These are phyloP conservation scores for Aspergillus sp. DNA, from an alignment of 2,329 filamentous ascomycete genomes.

Conservation along the genomic window DNA sequence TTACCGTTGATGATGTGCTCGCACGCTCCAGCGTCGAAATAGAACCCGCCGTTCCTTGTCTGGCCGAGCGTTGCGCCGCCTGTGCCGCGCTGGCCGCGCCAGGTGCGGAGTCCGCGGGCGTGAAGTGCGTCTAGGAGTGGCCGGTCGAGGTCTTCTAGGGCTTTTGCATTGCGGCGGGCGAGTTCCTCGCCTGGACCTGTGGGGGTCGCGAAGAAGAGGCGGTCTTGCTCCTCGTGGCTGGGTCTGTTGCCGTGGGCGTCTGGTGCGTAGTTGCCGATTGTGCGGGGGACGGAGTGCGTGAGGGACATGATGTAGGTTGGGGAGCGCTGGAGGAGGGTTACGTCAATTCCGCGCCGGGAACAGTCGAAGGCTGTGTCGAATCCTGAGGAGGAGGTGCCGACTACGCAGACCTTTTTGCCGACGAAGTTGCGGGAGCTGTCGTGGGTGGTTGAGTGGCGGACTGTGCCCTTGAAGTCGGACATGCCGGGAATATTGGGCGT, in stretches of 20 bases:
- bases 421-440: slow-evolving; percentile 24
- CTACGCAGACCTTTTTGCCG: slow-evolving; percentile 30
- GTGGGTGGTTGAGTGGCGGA: slow-evolving; percentile 26
- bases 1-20: slow-evolving; percentile 29
- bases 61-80: slow-evolving; percentile 29
- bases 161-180: slow-evolving; percentile 19
- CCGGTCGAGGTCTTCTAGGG: slow-evolving; percentile 21
- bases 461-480: slow-evolving; percentile 22
- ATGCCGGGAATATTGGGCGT: slow-evolving; percentile 33
- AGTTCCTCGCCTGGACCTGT: slow-evolving; percentile 18
- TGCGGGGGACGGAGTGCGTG: slow-evolving; percentile 26
- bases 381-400: slow-evolving; percentile 30
- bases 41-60: slow-evolving; percentile 34
- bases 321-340: slow-evolving; percentile 31
- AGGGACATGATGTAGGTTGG: slow-evolving; percentile 32
- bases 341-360: slow-evolving; percentile 25
- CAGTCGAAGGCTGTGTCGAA: slow-evolving; percentile 31
- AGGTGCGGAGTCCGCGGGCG: slow-evolving; percentile 29
- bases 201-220: slow-evolving; percentile 3
- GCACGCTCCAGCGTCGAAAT: slow-evolving; percentile 33
- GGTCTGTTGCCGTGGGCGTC: background rate
- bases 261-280: slow-evolving; percentile 25
- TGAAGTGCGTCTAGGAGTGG: slow-evolving; percentile 25
- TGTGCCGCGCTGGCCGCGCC: slow-evolving; percentile 37
- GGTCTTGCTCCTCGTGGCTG: background rate